Evolutionary conservation across 1,284 basidiomycete genomes (phyloP), one percentile per base, ranked within the genome.

Genomic region (Phellopilus nigrolimitatus): DNA sequence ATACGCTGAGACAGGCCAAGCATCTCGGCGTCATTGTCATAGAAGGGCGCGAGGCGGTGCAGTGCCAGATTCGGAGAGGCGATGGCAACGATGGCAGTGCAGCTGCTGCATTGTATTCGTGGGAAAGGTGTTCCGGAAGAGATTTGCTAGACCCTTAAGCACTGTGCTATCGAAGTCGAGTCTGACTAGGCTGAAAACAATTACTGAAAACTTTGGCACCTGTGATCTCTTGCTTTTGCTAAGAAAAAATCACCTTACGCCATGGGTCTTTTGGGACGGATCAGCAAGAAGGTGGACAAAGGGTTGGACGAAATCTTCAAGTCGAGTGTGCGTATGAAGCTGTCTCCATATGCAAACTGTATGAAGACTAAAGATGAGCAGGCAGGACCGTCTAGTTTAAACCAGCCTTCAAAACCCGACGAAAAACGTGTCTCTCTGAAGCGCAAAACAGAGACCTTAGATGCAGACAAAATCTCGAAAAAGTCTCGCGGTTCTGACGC

Each of bases 381-480:
- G 53, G 53, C 53, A 15, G 53, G 53, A 34, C 53, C 53, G 10
- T 55, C 53, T 15, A 51, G 27, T 8, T 9, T 43, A 7, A 15
- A 15, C 3, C 10, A 43, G 38, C 15, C 33, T 19, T 10, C 19
- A 3, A n/a, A 60, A 59, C 15, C 22, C 49, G 22, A 61, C 61
- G 15, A 4, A 25, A 38, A 49, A 13, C n/a, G n/a, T n/a, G 27
- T 21, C 12, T 21, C 17, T n/a, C 27, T 19, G 39, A 41, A 49
- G 28, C n/a, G 36, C 9, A 49, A 41, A 49, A 40, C 36, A 10
- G 52, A 48, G 19, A 50, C 56, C 27, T 30, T 24, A 2, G 45
- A 57, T 19, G 36, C 28, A 33, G 49, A 34, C 34, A 50, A 43
- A 46, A 51, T 17, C 8, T 10, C 41, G 7, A 54, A 51, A 34